phyloP scores from a whole-genome alignment of 108 stramenopile genomes.

The Skeletonema marinoi region DNA sequence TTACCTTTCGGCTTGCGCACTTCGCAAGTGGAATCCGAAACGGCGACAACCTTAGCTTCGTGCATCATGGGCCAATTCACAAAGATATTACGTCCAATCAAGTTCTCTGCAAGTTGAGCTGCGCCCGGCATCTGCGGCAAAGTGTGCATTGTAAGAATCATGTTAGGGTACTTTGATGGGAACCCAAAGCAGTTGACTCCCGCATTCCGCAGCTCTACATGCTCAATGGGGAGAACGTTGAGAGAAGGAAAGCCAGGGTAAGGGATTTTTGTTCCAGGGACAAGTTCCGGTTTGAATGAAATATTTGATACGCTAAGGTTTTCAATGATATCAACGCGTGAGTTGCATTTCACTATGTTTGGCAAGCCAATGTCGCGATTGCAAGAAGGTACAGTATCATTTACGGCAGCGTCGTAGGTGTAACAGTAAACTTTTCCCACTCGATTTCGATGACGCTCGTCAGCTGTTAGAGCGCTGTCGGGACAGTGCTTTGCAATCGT shows the following conservation, averaged over 20 bases:
- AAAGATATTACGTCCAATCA: conserved; percentile 88
- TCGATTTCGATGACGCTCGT: conserved; percentile 83
- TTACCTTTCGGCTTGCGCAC: conserved; percentile 60
- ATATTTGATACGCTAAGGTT: conserved; percentile 59
- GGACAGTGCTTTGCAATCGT: conserved; percentile 85
- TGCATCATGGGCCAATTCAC: conserved; percentile 99
- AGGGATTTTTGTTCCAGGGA: conserved; percentile 85
- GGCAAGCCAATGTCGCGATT: conserved; percentile 81
- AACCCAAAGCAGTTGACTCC: conserved; percentile 89
- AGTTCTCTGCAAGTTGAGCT: conserved; percentile 63
- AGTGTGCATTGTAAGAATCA: conserved; percentile 74
- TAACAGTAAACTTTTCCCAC: conserved; percentile 80
- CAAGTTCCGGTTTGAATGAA: conserved; percentile 82
- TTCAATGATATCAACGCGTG: conserved; percentile 66
- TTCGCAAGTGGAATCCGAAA: conserved; percentile 76
- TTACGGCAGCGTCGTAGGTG: conserved; percentile 74
- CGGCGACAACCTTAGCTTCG: conserved; percentile 91
- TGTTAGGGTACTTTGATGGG: conserved; percentile 87
- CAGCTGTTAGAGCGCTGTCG: conserved; percentile 63
- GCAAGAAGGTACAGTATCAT: conserved; percentile 76
- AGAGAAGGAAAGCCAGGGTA: conserved; percentile 93
- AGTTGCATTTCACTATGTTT: conserved; percentile 83
- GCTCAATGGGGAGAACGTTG: conserved; percentile 83
- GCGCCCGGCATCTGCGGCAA: conserved; percentile 78
- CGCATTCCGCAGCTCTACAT: conserved; percentile 61